Evolutionary conservation across 257 asterid genomes (phyloP).

Genomic region (Anisodus tanguticus): DNA sequence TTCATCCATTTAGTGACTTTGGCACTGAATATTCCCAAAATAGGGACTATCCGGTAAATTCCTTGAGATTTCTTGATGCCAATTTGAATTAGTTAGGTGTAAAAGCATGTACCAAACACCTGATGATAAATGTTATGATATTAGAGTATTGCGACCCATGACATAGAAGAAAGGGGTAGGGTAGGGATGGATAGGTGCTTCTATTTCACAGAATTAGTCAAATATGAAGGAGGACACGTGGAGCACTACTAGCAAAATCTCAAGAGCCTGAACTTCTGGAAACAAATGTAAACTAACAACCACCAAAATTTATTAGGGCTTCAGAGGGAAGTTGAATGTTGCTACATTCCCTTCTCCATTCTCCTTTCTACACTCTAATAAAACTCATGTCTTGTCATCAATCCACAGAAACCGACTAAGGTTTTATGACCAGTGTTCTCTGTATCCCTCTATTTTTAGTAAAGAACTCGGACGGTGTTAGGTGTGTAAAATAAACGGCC

Average conservation of each 20-base stretch:
- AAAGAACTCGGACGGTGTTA: too few relatives aligned
- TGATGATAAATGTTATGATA: too few relatives aligned
- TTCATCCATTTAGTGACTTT: too few relatives aligned
- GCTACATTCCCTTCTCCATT: not conserved
- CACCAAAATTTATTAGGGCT: constrained; percentile 24
- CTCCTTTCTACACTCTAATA: not conserved
- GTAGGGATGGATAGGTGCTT: not conserved
- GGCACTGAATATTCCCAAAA: too few relatives aligned
- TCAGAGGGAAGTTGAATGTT: constrained; percentile 18
- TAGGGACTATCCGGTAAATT: too few relatives aligned
- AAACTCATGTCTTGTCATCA: not conserved
- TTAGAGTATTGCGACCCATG: not conserved
- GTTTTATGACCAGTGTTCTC: not conserved
- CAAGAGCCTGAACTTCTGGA: not conserved
- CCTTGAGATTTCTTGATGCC: too few relatives aligned
- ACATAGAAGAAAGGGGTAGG: not conserved
- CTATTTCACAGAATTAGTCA: constrained; percentile 11
- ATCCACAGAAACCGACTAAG: not conserved
- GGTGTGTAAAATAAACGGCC: too few relatives aligned
- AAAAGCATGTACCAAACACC: too few relatives aligned
- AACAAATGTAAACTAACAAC: constrained; percentile 54
- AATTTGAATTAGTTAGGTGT: too few relatives aligned
- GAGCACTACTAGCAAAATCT: not conserved
- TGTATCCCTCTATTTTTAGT: not conserved
- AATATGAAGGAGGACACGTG: not conserved